Evolutionary conservation across 305 asterid species (phyloP).

Genomic region (Caryopteris hybrid): DNA sequence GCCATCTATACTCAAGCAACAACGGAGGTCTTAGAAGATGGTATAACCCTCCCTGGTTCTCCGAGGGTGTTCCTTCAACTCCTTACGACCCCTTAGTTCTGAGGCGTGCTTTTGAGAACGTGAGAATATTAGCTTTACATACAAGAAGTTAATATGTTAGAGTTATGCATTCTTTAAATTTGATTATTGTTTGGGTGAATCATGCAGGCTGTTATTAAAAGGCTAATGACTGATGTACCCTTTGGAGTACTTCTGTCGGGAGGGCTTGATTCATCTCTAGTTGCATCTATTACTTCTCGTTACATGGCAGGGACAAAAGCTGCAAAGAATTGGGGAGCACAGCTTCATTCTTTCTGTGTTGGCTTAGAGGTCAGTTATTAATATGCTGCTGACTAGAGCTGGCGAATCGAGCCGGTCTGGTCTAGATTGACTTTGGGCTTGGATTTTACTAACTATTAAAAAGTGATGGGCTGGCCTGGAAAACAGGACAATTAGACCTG

Average conservation of each 20-base stretch:
- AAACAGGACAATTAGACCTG: not conserved
- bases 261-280: slow-evolving; percentile 95
- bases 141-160: not conserved
- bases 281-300: slow-evolving; percentile 88
- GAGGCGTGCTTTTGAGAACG: slow-evolving; percentile 87
- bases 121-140: slow-evolving; percentile 24
- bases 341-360: slow-evolving; percentile 94
- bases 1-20: slow-evolving; percentile 91
- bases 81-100: slow-evolving; percentile 78
- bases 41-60: slow-evolving; percentile 91
- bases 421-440: not conserved
- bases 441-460: not conserved
- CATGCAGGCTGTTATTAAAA: slow-evolving; percentile 80
- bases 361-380: slow-evolving; percentile 74
- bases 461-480: too few relatives aligned
- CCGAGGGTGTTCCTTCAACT: slow-evolving; percentile 75
- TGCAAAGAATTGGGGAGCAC: slow-evolving; percentile 90
- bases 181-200: not conserved
- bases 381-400: not conserved
- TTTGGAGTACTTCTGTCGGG: slow-evolving; percentile 95
- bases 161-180: not conserved
- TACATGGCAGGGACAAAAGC: slow-evolving; percentile 78
- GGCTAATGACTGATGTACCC: slow-evolving; percentile 98
- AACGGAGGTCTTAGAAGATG: slow-evolving; percentile 66
- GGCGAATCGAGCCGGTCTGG: not conserved